Conservation (phyloP, 1,139 yeast genomes). For the Suhomyces coccinellae region DNA sequence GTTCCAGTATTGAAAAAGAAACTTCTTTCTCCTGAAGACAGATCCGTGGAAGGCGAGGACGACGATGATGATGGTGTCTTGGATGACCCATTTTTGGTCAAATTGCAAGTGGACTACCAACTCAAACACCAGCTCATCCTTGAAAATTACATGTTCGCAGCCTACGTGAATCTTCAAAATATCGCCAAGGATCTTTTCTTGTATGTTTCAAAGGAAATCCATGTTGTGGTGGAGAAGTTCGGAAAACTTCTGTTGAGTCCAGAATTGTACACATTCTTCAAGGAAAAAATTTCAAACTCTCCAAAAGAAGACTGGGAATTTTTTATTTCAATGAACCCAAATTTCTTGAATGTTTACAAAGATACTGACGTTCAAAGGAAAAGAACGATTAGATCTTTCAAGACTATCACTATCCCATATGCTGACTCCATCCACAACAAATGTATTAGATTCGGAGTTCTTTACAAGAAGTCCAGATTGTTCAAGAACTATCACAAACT, state of each 20-base stretch:
- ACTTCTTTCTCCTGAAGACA: slow-evolving; percentile 18
- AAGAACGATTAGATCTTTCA: slow-evolving; percentile 33
- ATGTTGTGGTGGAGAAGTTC: slow-evolving; percentile 34
- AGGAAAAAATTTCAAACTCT: slow-evolving; percentile 24
- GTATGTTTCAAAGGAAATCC: slow-evolving; percentile 42
- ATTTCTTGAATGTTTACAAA: slow-evolving; percentile 37
- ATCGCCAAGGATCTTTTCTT: slow-evolving; percentile 44
- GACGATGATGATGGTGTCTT: slow-evolving; percentile 25
- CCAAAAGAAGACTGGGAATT: slow-evolving; percentile 40
- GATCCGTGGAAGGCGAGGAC: slow-evolving; percentile 20
- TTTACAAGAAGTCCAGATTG: slow-evolving; percentile 45
- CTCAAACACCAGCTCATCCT: slow-evolving; percentile 43
- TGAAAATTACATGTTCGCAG: slow-evolving; percentile 48
- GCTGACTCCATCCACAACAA: slow-evolving; percentile 42
- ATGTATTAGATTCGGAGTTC: slow-evolving; percentile 44
- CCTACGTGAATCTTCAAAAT: slow-evolving; percentile 45
- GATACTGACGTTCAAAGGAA: slow-evolving; percentile 28
- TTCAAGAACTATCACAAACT: slow-evolving; percentile 42
- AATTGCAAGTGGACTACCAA: slow-evolving; percentile 43
- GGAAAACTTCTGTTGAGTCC: slow-evolving; percentile 29
- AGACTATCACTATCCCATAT: slow-evolving; percentile 36
- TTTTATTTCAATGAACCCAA: slow-evolving; percentile 37
- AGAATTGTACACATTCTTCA: slow-evolving; percentile 26
- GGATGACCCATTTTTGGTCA: slow-evolving; percentile 48
- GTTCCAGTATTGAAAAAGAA: slow-evolving; percentile 31